Conservation (phyloP, 2,329 filamentous ascomycete genomes). For the Tolypocladium ovalisporum region DNA sequence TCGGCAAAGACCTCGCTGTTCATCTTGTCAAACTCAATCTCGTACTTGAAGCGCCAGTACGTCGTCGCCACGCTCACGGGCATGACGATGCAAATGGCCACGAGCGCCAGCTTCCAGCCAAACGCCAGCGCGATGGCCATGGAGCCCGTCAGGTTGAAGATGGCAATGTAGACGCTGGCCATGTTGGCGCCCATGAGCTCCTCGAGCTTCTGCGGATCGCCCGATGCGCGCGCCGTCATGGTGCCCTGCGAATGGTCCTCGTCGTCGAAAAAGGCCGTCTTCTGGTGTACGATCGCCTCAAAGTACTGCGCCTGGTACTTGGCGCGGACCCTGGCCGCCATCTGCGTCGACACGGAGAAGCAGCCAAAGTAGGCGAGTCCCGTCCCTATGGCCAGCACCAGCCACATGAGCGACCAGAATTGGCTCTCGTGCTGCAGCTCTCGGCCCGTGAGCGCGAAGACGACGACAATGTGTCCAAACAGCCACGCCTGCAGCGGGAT, state of each 20-base stretch:
- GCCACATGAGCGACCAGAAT: conserved; percentile 59
- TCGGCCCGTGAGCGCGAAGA: conserved; percentile 28
- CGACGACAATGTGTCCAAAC: conserved; percentile 40
- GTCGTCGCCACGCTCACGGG: conserved; percentile 36
- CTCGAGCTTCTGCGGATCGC: conserved; percentile 49
- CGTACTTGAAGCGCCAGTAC: conserved; percentile 44
- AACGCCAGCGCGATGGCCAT: conserved; percentile 59
- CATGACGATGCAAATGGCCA: conserved; percentile 50
- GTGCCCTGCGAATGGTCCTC: conserved; percentile 50
- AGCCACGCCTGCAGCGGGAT: conserved; percentile 43
- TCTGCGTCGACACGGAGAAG: conserved; percentile 26
- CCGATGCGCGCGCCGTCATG: conserved; percentile 42
- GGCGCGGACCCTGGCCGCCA: conserved; percentile 38
- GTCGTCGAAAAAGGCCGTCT: conserved; percentile 48
- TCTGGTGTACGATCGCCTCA: conserved; percentile 46
- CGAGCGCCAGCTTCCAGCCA: conserved; percentile 66
- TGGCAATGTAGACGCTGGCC: conserved; percentile 48
- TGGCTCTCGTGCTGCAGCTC: conserved; percentile 30
- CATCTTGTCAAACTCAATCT: conserved; percentile 58
- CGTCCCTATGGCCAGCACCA: conserved; percentile 41
- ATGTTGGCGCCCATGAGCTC: conserved; percentile 54
- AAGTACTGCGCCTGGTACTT: conserved; percentile 52
- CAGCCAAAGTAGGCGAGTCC: conserved; percentile 40
- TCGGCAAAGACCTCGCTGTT: conserved; percentile 58
- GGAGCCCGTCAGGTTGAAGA: conserved; percentile 55